Base-by-base conservation (phyloP, 1,284 basidiomycete species). In the Cryptococcus jaspeensis region DNA sequence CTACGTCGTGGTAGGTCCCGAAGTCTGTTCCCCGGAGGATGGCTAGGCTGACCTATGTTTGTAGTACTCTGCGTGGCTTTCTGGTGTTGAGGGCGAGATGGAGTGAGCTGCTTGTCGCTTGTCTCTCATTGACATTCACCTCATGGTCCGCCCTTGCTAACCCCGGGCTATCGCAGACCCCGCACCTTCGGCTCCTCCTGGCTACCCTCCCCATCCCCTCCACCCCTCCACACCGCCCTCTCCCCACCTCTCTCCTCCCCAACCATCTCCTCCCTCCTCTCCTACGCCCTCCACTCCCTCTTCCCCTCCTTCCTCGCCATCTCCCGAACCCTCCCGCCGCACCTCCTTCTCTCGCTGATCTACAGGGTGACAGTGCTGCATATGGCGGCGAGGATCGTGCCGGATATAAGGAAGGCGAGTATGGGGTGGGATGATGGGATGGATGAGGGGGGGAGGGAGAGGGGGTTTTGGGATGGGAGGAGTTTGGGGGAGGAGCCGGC, bases 331-430 rank as follows among this genome's bases (percentile, higher is more conserved):
- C 66, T 78, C 5, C 76, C 76, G 6, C 74, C 74, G 4, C 75
- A 77, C 50, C 62, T 76, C n/a, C 61, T 95, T 3, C 83, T 92
- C 42, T 88, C 89, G 9, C 82, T 96, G 20, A 78, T 89, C 23
- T 95, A 92, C 75, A 86, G 92, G 39, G 80, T 94, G 18, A 80
- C 84, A 9, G 87, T 95, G 32, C 78, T 95, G n/a, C 89, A 94
- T 64, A 81, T 89, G 53, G 91, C 91, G 2, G 90, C 90, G 9
- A 84, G 85, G 45, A 90, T 95, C 64, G 75, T 86, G 81, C 79
- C 86, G 85, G 66, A 82, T 81, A 75, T 91, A 84, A 49, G 86
- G 80, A 53, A 85, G 79, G 56, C 62, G 9, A 69, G 71, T 37
- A 63, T 69, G 23, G 75, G 75, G 1, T 79, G 73, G 72, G 74